Evolutionary conservation across 1,139 yeast genomes (phyloP).

Genomic region (Suhomyces chickasaworum): DNA sequence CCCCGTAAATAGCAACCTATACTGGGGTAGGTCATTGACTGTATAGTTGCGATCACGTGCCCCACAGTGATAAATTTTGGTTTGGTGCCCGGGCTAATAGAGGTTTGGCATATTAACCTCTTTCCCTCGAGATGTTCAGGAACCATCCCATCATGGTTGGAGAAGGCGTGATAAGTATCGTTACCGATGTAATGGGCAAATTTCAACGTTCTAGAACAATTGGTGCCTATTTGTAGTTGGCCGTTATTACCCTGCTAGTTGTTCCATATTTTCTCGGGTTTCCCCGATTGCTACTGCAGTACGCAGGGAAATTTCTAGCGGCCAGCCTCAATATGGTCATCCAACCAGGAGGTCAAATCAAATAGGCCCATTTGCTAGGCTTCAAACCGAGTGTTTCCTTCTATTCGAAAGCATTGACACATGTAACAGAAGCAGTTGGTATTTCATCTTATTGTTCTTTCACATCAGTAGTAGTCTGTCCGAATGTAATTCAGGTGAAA

Average conservation of each 20-base stretch:
- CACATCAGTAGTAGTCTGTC: no score
- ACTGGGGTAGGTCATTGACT: not conserved
- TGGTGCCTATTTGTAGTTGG: not conserved
- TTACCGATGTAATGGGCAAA: no score
- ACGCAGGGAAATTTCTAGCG: not conserved
- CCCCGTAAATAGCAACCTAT: not conserved
- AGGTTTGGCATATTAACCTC: no score
- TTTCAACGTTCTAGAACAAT: no score
- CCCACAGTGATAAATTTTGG: not conserved
- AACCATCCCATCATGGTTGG: no score
- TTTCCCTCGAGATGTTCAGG: no score
- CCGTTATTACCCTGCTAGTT: not conserved
- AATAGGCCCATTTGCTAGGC: not conserved
- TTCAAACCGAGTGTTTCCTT: no score
- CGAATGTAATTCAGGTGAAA: no score
- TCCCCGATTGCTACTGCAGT: not conserved
- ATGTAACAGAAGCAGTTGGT: not conserved
- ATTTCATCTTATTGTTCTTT: no score
- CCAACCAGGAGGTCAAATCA: not conserved
- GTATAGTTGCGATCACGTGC: not conserved
- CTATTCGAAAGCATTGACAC: not conserved
- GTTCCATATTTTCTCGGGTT: not conserved
- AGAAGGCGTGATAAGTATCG: no score
- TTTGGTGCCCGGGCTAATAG: no score
- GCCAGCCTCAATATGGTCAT: not conserved